Conservation (phyloP, 2,329 filamentous ascomycete species). For the Sporothrix brunneoviolacea region DNA sequence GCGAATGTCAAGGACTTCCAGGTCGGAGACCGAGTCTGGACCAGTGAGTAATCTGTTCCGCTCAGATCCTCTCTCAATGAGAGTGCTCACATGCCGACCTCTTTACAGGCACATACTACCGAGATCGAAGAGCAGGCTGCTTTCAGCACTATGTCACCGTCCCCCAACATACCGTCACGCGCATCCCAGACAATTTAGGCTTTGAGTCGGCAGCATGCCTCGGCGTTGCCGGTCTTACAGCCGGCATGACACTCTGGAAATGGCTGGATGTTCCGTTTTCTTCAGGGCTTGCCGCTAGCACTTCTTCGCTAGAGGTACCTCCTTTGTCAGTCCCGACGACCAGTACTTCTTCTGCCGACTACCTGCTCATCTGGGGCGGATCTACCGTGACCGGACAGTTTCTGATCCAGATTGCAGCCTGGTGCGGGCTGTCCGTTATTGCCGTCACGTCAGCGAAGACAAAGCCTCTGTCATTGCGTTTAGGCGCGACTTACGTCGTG, state of each 20-base stretch:
- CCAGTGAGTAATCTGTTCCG: too few relatives aligned
- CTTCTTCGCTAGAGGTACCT: too few relatives aligned
- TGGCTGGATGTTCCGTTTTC: constrained; percentile 30
- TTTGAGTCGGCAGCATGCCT: constrained; percentile 31
- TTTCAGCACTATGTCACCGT: constrained; percentile 36
- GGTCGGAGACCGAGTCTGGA: constrained; percentile 27
- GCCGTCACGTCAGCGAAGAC: constrained; percentile 29
- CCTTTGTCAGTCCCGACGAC: too few relatives aligned
- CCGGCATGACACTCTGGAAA: constrained; percentile 35
- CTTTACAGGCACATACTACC: constrained; percentile 27
- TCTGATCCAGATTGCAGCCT: constrained; percentile 31
- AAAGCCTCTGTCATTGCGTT: constrained; percentile 20
- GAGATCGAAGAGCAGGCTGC: constrained; percentile 33
- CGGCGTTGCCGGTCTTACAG: constrained; percentile 35
- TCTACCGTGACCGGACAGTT: constrained; percentile 36
- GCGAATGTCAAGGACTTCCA: constrained; percentile 21
- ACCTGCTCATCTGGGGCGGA: constrained; percentile 33
- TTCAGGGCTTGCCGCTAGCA: neutral
- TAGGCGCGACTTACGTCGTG: constrained; percentile 30
- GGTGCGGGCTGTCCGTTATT: constrained; percentile 30
- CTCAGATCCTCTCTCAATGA: too few relatives aligned
- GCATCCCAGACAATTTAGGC: constrained; percentile 27
- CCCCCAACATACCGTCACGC: constrained; percentile 33
- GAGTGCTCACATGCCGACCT: too few relatives aligned
- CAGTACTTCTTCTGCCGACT: constrained; percentile 4